Evolutionary conservation across 805 yeast species (phyloP), one percentile per base, ranked within the genome.

Genomic region (Starmerella cellae): DNA sequence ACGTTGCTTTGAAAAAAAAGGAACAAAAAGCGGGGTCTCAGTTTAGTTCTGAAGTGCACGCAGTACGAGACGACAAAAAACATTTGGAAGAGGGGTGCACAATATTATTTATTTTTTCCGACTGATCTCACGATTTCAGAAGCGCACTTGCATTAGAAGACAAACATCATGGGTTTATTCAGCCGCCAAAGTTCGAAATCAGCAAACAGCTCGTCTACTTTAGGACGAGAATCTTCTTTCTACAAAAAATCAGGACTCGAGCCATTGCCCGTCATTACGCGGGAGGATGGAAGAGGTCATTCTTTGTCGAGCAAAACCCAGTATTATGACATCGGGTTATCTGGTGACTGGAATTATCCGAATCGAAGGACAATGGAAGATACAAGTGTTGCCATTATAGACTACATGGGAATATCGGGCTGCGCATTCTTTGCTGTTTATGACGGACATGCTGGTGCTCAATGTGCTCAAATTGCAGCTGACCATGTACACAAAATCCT

Each of bases 401-500:
- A 87, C 64, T 87, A 82, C 65, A 91, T 87, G n/a, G 94, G 83
- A 52, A 41, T 41, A 10, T 51, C 53, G 1, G 95, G 85, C 59
- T 81, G 94, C 80, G 97, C 95, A 2, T 88, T 82, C 58, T 85
- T 88, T 70, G 97, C 93, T 16, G 71, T 88, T 1, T 88, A 85
- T 62, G 98, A 88, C 61, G 98, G 98, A 10, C 98, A 88, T 63
- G 97, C 97, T 2, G 98, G 98, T 19, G 76, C 76, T 42, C 83
- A 77, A 51, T 79, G 94, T 8, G 94, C 98, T 1, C 74, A 88
- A 54, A 87, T 94, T 93, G 85, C 96, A 64, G 94, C 95, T 0
- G 77, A 82, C 48, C 76, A 81, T 54, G 60, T 88, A 44, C 96
- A 88, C 58, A 71, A 69, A 41, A 69, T 84, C 18, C 57, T 75